phyloP scores from a whole-genome alignment of 2,329 filamentous ascomycete species.

The Penicillium rolfsii region DNA sequence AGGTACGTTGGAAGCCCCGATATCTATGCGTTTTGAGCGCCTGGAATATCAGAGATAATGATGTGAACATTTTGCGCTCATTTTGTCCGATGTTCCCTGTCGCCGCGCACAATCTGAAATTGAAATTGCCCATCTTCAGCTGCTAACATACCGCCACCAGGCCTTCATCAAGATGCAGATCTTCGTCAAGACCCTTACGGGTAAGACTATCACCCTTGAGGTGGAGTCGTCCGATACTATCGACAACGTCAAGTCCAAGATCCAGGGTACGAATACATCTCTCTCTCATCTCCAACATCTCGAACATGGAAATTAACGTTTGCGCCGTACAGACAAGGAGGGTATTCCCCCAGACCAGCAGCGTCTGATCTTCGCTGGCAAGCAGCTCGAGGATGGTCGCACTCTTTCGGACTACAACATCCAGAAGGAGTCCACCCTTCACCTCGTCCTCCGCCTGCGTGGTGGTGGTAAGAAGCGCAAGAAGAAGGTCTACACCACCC shows the following conservation, averaged over 20 bases:
- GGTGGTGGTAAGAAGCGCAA: slow-evolving; percentile 99
- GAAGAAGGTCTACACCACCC: slow-evolving; percentile 99
- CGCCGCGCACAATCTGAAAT: not conserved
- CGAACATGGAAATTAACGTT: not conserved
- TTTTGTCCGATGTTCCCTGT: slow-evolving; percentile 1
- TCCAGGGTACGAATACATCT: slow-evolving; percentile 59
- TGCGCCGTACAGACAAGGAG: slow-evolving; percentile 82
- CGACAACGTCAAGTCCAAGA: slow-evolving; percentile 99
- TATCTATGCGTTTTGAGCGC: not conserved
- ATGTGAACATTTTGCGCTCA: slow-evolving; percentile 13
- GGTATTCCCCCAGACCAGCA: slow-evolving; percentile 99
- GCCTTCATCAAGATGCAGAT: slow-evolving; percentile 57
- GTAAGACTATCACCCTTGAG: slow-evolving; percentile 99
- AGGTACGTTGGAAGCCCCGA: slow-evolving; percentile 50
- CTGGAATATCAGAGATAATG: not conserved
- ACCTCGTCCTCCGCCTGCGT: slow-evolving; percentile 96
- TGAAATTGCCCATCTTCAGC: slow-evolving; percentile 3
- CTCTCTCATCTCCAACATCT: not conserved
- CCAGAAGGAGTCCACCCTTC: slow-evolving; percentile 99
- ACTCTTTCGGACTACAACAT: slow-evolving; percentile 99
- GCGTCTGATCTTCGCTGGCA: slow-evolving; percentile 99
- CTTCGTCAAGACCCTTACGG: slow-evolving; percentile 77
- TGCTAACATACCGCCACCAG: slow-evolving; percentile 32
- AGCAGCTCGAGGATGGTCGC: slow-evolving; percentile 99
- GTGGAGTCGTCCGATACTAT: slow-evolving; percentile 99